Evolutionary conservation across 2,329 filamentous ascomycete genomes (phyloP).

Genomic region (Myriosclerotinia scirpicola): DNA sequence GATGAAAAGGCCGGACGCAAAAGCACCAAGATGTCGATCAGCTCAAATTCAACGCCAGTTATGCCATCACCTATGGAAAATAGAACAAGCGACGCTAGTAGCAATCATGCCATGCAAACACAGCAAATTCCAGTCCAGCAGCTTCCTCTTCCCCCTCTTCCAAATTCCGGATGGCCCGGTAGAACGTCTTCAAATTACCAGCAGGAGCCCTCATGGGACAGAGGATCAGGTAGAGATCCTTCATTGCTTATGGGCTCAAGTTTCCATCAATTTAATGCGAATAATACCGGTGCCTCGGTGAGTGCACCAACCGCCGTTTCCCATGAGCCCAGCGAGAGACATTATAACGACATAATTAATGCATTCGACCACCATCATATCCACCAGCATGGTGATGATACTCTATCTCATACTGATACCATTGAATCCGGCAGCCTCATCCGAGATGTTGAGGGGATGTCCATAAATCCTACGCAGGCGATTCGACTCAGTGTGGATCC

Average conservation of each 20-base stretch:
- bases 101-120: conserved; percentile 18
- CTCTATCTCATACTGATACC: conserved; percentile 35
- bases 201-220: conserved; percentile 19
- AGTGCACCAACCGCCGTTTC: neutral
- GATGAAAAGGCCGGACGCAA: conserved; percentile 27
- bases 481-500: conserved; percentile 54
- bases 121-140: conserved; percentile 27
- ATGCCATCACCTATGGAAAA: conserved; percentile 4
- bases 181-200: conserved; percentile 26
- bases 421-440: conserved; percentile 43
- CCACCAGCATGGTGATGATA: conserved; percentile 34
- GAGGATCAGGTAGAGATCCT: conserved; percentile 15
- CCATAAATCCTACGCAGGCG: conserved; percentile 47
- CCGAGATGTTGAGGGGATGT: conserved; percentile 43
- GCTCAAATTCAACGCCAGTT: neutral
- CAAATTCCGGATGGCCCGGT: conserved; percentile 23
- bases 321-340: conserved; percentile 11
- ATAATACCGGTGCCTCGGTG: neutral
- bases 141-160: conserved; percentile 16
- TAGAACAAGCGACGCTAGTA: conserved; percentile 9
- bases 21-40: conserved; percentile 5
- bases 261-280: conserved; percentile 15
- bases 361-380: conserved; percentile 29
- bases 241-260: conserved; percentile 14
- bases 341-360: conserved; percentile 22